phyloP scores from a whole-genome alignment of 139 green algal genomes.

The Chlorella sp. region DNA sequence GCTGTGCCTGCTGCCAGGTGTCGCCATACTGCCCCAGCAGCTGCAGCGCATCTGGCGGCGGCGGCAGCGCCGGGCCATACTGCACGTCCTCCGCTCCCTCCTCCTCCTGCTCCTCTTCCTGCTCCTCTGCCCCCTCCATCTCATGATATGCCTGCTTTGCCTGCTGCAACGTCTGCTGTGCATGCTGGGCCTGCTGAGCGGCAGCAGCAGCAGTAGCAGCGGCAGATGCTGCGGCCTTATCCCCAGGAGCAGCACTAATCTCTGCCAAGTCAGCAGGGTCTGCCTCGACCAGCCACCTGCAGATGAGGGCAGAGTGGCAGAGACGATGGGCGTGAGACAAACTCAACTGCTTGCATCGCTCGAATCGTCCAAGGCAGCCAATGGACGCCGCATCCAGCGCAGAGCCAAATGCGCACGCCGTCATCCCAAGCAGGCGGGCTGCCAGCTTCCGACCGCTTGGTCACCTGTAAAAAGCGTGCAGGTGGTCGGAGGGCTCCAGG shows the following conservation, averaged over 20 bases:
- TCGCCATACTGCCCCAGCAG: constrained; percentile 33
- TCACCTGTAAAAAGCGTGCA: constrained; percentile 61
- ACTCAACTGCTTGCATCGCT: no score
- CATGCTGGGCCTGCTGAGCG: neutral
- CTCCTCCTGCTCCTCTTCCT: neutral
- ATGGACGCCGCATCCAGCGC: no score
- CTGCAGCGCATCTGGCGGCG: constrained; percentile 11
- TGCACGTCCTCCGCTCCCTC: neutral
- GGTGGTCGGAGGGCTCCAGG: constrained; percentile 49
- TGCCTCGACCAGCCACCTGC: constrained; percentile 61
- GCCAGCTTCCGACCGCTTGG: no score
- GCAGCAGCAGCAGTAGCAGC: neutral
- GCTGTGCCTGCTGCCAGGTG: neutral
- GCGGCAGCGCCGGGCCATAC: constrained; percentile 24
- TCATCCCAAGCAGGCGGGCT: neutral
- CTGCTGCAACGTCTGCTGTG: neutral
- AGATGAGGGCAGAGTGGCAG: neutral
- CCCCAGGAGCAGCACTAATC: neutral
- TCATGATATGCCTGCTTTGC: neutral
- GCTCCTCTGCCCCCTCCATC: neutral
- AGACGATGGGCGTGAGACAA: neutral
- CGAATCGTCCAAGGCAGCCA: no score
- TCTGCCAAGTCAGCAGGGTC: constrained; percentile 45
- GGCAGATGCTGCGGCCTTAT: neutral
- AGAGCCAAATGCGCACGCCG: no score